A percentile compares a stretch with the other conserved stretches of the same genome.
Conservation (phyloP, 768 basidiomycete species). For the Sarcomyxa edulis region DNA sequence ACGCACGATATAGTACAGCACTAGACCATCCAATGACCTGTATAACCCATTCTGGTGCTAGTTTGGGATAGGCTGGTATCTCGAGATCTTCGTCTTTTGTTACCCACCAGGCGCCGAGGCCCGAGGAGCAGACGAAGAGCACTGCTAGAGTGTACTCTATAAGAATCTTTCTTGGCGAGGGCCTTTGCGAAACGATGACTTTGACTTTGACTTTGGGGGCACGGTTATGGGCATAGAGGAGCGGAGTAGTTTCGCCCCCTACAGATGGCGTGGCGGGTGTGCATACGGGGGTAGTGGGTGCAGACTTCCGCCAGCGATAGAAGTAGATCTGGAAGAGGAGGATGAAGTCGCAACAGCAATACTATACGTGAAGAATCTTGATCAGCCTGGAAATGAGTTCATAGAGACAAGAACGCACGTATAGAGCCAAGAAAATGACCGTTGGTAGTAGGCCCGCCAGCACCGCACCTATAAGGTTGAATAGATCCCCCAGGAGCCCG, state of each 20-base stretch:
- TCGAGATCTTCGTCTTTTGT: constrained; percentile 35
- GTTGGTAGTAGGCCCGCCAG: constrained; percentile 83
- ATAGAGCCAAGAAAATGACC: constrained; percentile 77
- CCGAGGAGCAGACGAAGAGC: constrained; percentile 65
- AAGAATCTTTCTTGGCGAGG: constrained; percentile 19
- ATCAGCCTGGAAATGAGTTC: constrained; percentile 10
- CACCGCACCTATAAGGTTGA: constrained; percentile 68
- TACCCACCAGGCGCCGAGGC: constrained; percentile 61
- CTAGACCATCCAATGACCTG: constrained; percentile 87
- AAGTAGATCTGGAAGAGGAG: constrained; percentile 87
- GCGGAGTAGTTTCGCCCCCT: constrained; percentile 19
- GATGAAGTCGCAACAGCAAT: constrained; percentile 77
- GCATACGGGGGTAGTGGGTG: background rate
- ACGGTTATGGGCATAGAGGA: no score
- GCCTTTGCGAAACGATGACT: constrained; percentile 9
- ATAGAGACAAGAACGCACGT: constrained; percentile 51
- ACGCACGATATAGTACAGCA: constrained; percentile 77
- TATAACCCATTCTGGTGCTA: constrained; percentile 45
- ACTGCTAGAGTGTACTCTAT: constrained; percentile 35
- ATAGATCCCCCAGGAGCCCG: constrained; percentile 80
- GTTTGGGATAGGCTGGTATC: constrained; percentile 15
- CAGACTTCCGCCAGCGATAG: constrained; percentile 63
- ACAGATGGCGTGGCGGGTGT: constrained; percentile 10
- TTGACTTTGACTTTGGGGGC: no score
- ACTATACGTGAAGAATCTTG: constrained; percentile 46